Evolutionary conservation across 2,329 filamentous ascomycete species (phyloP).

Genomic region (Trichophyton equinum): DNA sequence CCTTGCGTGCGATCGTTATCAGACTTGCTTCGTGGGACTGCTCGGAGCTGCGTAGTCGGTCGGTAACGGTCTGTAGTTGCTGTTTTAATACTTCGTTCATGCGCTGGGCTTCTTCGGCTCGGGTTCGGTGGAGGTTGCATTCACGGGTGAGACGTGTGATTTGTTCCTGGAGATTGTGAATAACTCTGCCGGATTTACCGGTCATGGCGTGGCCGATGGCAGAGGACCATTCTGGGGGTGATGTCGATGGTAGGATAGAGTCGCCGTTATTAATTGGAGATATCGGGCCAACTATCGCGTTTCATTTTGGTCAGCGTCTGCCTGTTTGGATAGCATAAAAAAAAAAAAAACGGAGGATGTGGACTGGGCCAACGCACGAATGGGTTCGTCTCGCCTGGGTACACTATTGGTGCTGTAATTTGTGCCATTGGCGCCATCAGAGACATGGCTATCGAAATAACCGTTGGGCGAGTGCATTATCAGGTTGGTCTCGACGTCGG

Average conservation of each 20-base stretch:
- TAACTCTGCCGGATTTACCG: slow-evolving; percentile 40
- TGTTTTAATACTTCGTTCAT: slow-evolving; percentile 35
- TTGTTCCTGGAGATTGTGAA: slow-evolving; percentile 39
- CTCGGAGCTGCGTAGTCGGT: slow-evolving; percentile 34
- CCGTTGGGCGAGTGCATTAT: slow-evolving; percentile 32
- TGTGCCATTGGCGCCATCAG: slow-evolving; percentile 18
- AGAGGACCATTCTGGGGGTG: slow-evolving; percentile 35
- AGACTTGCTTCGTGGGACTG: slow-evolving; percentile 36
- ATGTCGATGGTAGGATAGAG: background rate
- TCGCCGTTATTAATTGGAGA: background rate
- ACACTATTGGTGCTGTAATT: background rate
- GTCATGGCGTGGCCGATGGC: slow-evolving; percentile 39
- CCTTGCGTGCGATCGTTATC: slow-evolving; percentile 35
- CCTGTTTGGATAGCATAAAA: background rate
- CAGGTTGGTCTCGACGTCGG: slow-evolving; percentile 31
- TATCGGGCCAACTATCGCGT: background rate
- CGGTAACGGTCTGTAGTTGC: slow-evolving; percentile 34
- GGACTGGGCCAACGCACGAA: background rate
- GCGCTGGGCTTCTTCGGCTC: slow-evolving; percentile 36
- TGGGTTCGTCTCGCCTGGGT: background rate
- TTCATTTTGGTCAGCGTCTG: background rate
- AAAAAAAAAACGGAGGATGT: too few species aligned
- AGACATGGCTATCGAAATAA: slow-evolving; percentile 23
- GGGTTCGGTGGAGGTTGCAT: slow-evolving; percentile 33
- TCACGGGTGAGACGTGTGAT: slow-evolving; percentile 39